Base-by-base conservation (phyloP, 1,284 basidiomycete genomes). In the Ustilago hordei region DNA sequence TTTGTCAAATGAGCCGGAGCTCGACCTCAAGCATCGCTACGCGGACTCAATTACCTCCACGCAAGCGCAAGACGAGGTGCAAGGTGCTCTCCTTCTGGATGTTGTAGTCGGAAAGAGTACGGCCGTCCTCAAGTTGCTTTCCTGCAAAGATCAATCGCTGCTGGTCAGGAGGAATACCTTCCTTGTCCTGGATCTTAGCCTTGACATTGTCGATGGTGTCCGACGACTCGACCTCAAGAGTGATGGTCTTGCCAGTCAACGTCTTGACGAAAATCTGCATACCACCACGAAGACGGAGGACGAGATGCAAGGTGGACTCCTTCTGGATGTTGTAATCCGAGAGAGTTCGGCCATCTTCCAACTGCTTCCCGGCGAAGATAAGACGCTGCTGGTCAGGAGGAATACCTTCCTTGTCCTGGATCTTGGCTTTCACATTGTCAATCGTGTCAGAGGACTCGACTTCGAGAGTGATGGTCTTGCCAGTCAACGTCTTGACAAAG, bases 171-270 rank as follows among this genome's bases (percentile, higher is more conserved):
- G 87, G 87, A 60, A 84, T 86, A 60, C 83, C 85, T 56, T 85
- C 84, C 69, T 85, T 84, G 70, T 85, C 83, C 67, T 84, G 83
- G 64, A 86, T 45, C 86, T 83, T 83, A 47, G 77, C 80, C 70
- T 84, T 82, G 67, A 83, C 78, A 90, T 96, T 96, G 90, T 97
- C 95, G 88, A 97, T 95, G 76, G 95, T 95, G 89, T 96, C 94
- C 70, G 92, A 69, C 89, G 90, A 87, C 89, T 96, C 94, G 80
- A 96, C 95, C 91, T 93, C 87, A 90, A 94, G 62, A 84, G 95
- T 96, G 90, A 97, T 96, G 81, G 95, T 96, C 90, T 98, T 98
- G 87, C 95, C 95, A 89, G 95, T 98, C 79, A 98, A 93, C 90
- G 93, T 84, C 83, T 85, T 85, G 75, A 85, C 84, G 57, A 85